These are phyloP conservation scores for Pyrus hybrid DNA, from an alignment of 331 rosid species.

Conservation along the genomic window DNA sequence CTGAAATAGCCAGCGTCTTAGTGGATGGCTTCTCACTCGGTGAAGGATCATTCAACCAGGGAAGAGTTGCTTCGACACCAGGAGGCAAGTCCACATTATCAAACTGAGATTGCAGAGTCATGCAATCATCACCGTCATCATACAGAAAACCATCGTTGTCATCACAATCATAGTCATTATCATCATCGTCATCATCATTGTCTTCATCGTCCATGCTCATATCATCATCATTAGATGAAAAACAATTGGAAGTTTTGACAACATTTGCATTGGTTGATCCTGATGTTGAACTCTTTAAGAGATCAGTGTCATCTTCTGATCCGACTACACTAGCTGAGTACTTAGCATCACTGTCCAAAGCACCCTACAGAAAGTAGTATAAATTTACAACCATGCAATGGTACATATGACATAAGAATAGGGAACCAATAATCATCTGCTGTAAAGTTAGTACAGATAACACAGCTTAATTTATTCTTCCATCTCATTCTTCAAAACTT, in stretches of 20 bases:
- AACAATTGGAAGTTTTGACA: conserved; percentile 27
- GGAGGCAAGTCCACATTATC: conserved; percentile 75
- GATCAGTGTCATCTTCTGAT: conserved; percentile 34
- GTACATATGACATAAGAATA: not conserved
- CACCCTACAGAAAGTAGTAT: conserved; percentile 27
- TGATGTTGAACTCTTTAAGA: conserved; percentile 44
- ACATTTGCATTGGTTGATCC: conserved; percentile 34
- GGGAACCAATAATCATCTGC: not conserved
- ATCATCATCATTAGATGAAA: conserved; percentile 30
- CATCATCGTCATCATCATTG: conserved; percentile 10
- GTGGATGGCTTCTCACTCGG: conserved; percentile 21
- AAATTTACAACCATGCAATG: not conserved
- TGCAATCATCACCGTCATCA: conserved; percentile 29
- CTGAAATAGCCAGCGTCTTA: conserved; percentile 12
- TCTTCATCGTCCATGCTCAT: conserved; percentile 14
- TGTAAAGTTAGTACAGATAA: not conserved
- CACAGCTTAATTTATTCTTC: not conserved
- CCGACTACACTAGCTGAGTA: conserved; percentile 30
- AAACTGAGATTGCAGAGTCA: conserved; percentile 48
- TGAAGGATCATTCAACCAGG: conserved; percentile 54
- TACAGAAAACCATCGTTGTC: conserved; percentile 27
- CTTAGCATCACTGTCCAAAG: conserved; percentile 24
- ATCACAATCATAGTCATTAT: conserved; percentile 25
- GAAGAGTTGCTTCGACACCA: conserved; percentile 68
- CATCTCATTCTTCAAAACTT: not conserved